A percentile compares a stretch with the other conserved stretches of the same genome.
Conservation (phyloP, 2,329 filamentous ascomycete genomes). For the Diaporthe citri region DNA sequence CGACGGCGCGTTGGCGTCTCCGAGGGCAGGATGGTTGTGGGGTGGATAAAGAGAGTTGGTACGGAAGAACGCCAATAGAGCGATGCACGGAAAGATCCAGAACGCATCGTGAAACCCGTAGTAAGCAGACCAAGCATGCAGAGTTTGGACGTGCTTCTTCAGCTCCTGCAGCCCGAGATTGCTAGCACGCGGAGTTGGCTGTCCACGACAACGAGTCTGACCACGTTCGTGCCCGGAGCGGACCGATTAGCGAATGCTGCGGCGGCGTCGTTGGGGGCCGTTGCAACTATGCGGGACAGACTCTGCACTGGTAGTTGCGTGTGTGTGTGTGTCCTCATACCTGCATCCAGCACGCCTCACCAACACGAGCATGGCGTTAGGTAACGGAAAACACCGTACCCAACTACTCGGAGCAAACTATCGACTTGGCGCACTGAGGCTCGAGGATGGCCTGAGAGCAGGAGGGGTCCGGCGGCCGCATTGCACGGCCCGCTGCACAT, state of each 20-base stretch:
- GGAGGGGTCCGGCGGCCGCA: conserved; percentile 2
- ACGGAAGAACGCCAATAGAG: conserved; percentile 2
- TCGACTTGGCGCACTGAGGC: conserved; percentile 29
- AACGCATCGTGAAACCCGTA: conserved; percentile 25
- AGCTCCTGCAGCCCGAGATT: conserved; percentile 20
- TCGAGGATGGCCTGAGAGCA: conserved; percentile 19
- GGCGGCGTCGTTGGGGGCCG: background rate
- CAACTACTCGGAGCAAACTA: conserved; percentile 20
- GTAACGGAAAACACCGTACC: conserved; percentile 15
- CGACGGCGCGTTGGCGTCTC: conserved; percentile 15
- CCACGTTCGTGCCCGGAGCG: background rate
- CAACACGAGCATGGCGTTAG: conserved; percentile 10
- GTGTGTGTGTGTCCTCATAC: conserved; percentile 8
- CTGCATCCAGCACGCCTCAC: conserved; percentile 10
- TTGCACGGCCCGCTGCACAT: conserved; percentile 7
- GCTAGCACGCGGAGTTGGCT: conserved; percentile 3
- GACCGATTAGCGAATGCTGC: background rate
- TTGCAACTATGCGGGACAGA: background rate
- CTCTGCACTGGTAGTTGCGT: background rate
- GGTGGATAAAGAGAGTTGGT: background rate
- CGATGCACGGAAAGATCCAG: conserved; percentile 29
- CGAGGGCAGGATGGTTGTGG: background rate
- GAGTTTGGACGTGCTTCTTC: conserved; percentile 6
- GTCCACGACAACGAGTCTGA: background rate
- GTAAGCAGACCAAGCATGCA: conserved; percentile 19